A percentile compares a stretch with the other conserved stretches of the same genome.
phyloP scores from a whole-genome alignment of 306 rosid genomes.

The Adenanthera pavonina region DNA sequence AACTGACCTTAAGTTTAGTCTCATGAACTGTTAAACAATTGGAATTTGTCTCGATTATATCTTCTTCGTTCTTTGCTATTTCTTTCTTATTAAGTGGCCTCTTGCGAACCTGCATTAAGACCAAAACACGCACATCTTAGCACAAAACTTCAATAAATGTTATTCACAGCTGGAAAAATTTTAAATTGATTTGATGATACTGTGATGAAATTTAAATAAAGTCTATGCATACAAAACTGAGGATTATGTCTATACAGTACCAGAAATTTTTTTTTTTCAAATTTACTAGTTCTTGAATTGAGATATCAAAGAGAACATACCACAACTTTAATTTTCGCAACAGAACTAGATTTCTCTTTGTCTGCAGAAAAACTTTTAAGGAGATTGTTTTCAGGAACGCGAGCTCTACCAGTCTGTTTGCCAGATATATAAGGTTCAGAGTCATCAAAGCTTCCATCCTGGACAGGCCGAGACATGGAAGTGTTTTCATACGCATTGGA shows the following conservation, averaged over 20 bases:
- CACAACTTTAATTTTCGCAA: constrained; percentile 99
- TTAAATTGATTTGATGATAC: constrained; percentile 21
- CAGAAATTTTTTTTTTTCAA: neutral
- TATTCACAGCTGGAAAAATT: constrained; percentile 19
- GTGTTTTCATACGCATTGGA: constrained; percentile 59
- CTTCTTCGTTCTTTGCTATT: constrained; percentile 92
- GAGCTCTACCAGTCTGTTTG: constrained; percentile 72
- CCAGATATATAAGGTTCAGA: constrained; percentile 66
- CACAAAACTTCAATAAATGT: constrained; percentile 11
- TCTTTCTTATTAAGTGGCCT: constrained; percentile 97
- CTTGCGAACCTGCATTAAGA: constrained; percentile 85
- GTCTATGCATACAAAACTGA: constrained; percentile 25
- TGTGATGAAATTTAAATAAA: constrained; percentile 16
- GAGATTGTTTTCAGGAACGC: constrained; percentile 73
- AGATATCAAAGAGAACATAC: constrained; percentile 60
- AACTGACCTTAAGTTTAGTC: constrained; percentile 87
- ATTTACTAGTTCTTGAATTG: constrained; percentile 10
- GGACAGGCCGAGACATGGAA: constrained; percentile 51
- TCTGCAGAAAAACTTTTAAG: constrained; percentile 75
- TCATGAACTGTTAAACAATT: constrained; percentile 90
- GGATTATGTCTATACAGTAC: constrained; percentile 16
- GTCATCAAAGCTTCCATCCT: constrained; percentile 83
- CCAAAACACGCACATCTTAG: neutral
- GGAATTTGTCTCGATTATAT: constrained; percentile 80
- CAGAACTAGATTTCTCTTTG: constrained; percentile 87